Base-by-base conservation (phyloP, 441 rosid genomes). In the Syzygium malaccense region DNA sequence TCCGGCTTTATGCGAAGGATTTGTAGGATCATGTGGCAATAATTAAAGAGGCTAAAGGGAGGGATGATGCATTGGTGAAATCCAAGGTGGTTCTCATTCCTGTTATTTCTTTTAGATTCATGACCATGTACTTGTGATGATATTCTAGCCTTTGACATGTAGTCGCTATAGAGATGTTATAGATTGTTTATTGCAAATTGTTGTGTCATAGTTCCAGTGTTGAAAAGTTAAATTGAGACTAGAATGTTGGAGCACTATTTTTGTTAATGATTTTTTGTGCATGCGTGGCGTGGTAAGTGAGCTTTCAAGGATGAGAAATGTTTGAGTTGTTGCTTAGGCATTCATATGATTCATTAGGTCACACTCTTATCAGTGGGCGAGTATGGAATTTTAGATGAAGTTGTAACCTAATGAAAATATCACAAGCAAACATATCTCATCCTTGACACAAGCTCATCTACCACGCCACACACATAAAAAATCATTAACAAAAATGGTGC, bases 1-100 rank as follows among this genome's bases (percentile, higher is more conserved):
- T 90, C 86, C 92, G 92, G 91, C 99, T 98, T 66, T 95, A 96
- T 5, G 94, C 92, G 84, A 93, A 96, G 89, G 99, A 98, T 91
- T 93, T 98, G 94, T 94, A 93, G 87, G 95, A 95, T 87, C 96
- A 97, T 91, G 86, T 92, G 87, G 91, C 66, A 68, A 89, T 96
- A 91, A 93, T 98, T 68, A 68, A 88, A 71, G 98, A 95, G 92
- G 98, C 96, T 84, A 92, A 93, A 86, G 88, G 92, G 91, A 92
- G 94, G 91, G 96, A 95, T 88, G 92, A 45, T n/a, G 88, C 86
- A 79, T 91, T 98, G 88, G 92, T 91, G 18, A 93, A 93, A 89
- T 95, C 95, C 66, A 91, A 98, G 98, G 99, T 96, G 6, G 18
- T 91, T 87, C 93, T 87, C 41, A 26, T 32, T 66, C 86, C 84